phyloP scores from a whole-genome alignment of 108 stramenopile species.

The Discostella pseudostelligera region DNA sequence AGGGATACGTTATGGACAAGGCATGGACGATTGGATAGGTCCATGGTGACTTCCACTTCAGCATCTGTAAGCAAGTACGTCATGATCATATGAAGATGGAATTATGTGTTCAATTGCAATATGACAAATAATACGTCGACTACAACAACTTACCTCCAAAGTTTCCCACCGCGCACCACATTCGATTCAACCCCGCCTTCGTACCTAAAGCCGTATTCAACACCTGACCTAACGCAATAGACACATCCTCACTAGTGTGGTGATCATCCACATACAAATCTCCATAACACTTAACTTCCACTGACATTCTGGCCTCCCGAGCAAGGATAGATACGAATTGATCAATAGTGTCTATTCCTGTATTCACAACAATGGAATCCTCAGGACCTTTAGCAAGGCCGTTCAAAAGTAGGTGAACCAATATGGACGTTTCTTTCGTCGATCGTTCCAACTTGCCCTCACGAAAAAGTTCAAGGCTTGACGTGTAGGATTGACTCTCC shows the following conservation, averaged over 20 bases:
- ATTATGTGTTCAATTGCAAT: neutral
- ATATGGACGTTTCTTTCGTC: conserved; percentile 86
- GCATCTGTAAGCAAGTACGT: conserved; percentile 16
- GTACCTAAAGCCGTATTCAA: conserved; percentile 80
- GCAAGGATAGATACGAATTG: conserved; percentile 70
- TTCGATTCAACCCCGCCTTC: conserved; percentile 87
- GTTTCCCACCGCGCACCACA: conserved; percentile 64
- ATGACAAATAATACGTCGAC: neutral
- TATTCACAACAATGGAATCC: conserved; percentile 50
- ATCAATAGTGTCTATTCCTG: conserved; percentile 86
- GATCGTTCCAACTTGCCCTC: conserved; percentile 54
- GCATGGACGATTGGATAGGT: conserved; percentile 83
- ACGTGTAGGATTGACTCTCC: conserved; percentile 43
- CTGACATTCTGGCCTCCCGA: conserved; percentile 63
- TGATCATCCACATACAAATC: conserved; percentile 97
- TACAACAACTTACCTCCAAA: conserved; percentile 10
- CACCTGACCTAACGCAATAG: conserved; percentile 90
- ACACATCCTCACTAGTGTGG: conserved; percentile 95
- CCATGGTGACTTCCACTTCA: conserved; percentile 78
- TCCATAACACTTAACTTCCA: conserved; percentile 73
- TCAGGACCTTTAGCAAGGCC: conserved; percentile 28
- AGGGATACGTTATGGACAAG: conserved; percentile 64
- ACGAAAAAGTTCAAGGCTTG: conserved; percentile 51
- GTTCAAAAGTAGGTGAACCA: conserved; percentile 53
- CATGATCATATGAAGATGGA: neutral